A percentile compares a stretch with the other conserved stretches of the same genome.
phyloP scores from a whole-genome alignment of 495 filamentous ascomycete species.

The Pyrenula aspistea region DNA sequence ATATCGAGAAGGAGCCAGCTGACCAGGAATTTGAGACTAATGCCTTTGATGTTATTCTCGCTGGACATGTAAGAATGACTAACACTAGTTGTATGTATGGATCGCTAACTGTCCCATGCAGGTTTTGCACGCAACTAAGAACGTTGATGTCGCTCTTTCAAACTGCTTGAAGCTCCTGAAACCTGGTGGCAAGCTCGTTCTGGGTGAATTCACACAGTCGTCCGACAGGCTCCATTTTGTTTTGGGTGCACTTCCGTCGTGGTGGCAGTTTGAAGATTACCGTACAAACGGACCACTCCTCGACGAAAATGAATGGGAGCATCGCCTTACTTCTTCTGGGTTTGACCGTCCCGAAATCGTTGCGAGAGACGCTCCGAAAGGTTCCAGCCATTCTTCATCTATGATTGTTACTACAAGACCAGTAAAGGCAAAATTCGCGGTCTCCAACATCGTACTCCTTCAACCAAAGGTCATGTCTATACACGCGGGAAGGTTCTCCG shows the following conservation, averaged over 20 bases:
- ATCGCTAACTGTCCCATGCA: neutral
- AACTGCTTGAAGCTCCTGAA: slow-evolving; percentile 32
- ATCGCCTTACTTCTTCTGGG: neutral
- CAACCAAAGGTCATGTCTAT: neutral
- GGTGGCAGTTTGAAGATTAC: slow-evolving; percentile 34
- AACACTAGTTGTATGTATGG: neutral
- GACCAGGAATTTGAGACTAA: slow-evolving; percentile 28
- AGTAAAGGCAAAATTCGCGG: neutral
- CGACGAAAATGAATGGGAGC: neutral
- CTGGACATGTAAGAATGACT: slow-evolving; percentile 20
- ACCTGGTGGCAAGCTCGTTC: slow-evolving; percentile 38
- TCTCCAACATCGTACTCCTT: neutral
- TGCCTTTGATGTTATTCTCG: slow-evolving; percentile 40
- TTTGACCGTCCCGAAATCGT: neutral
- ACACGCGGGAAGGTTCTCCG: neutral
- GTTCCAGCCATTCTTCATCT: neutral
- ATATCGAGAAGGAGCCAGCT: slow-evolving; percentile 24
- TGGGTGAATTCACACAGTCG: slow-evolving; percentile 30
- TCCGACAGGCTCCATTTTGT: slow-evolving; percentile 19
- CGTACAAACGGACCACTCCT: slow-evolving; percentile 13
- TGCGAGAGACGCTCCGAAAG: neutral
- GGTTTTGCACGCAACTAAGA: slow-evolving; percentile 33
- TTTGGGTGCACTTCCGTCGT: slow-evolving; percentile 31
- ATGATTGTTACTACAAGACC: neutral
- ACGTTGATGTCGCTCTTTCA: slow-evolving; percentile 21